Evolutionary conservation across 1,139 yeast species (phyloP).

Genomic region (Taiozyma sp.): DNA sequence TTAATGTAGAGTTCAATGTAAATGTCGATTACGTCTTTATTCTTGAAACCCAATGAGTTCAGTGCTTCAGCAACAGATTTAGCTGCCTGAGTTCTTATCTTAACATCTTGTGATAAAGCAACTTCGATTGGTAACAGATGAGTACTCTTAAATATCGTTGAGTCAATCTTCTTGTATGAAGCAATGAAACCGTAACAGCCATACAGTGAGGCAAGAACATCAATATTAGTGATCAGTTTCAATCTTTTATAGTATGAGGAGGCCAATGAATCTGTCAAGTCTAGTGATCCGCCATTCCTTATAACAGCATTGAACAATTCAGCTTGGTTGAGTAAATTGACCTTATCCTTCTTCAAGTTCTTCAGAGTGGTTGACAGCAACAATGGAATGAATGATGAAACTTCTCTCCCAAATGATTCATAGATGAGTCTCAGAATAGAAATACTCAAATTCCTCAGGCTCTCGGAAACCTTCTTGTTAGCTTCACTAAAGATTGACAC

Average conservation of each 20-base stretch:
- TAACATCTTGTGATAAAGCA: slow-evolving; percentile 22
- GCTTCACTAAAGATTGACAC: slow-evolving; percentile 17
- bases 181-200: slow-evolving; percentile 23
- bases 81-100: slow-evolving; percentile 28
- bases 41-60: slow-evolving; percentile 6
- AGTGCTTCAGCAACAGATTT: slow-evolving; percentile 30
- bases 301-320: slow-evolving; percentile 14
- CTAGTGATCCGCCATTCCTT: slow-evolving; percentile 21
- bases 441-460: slow-evolving; percentile 13
- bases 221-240: slow-evolving; percentile 27
- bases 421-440: slow-evolving; percentile 22
- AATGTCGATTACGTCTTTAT: slow-evolving; percentile 23
- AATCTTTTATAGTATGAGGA: slow-evolving; percentile 16
- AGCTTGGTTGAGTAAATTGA: slow-evolving; percentile 13
- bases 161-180: slow-evolving; percentile 18
- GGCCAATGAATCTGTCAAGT: slow-evolving; percentile 12
- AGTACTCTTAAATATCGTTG: slow-evolving; percentile 11
- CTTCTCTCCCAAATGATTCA: slow-evolving; percentile 28
- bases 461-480: slow-evolving; percentile 1
- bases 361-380: slow-evolving; percentile 26
- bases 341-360: slow-evolving; percentile 26
- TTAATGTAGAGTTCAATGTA: slow-evolving; percentile 27
- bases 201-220: slow-evolving; percentile 20
- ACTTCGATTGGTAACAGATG: slow-evolving; percentile 5
- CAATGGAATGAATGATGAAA: slow-evolving; percentile 29